Conservation (phyloP, 805 yeast species). For the Spencermartinsiella europaea region DNA sequence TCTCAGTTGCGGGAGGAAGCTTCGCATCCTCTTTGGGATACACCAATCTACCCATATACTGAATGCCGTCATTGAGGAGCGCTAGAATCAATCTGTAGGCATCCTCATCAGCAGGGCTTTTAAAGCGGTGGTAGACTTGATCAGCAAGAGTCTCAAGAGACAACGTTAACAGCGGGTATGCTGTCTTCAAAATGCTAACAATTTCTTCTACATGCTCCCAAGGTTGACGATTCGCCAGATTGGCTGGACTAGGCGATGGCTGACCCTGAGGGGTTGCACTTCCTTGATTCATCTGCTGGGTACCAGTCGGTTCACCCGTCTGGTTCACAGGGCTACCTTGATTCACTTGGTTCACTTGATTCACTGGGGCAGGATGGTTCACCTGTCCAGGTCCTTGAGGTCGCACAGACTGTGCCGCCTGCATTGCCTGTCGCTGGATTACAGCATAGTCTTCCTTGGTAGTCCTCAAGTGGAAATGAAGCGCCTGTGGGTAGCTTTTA, state of each 20-base stretch:
- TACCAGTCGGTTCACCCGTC: slow-evolving; percentile 5
- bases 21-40: slow-evolving; percentile 84
- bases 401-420: slow-evolving; percentile 36
- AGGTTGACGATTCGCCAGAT: slow-evolving; percentile 55
- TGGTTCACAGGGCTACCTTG: slow-evolving; percentile 1
- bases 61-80: slow-evolving; percentile 86
- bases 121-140: slow-evolving; percentile 89
- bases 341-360: not conserved
- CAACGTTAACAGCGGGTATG: slow-evolving; percentile 87
- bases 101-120: slow-evolving; percentile 91
- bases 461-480: slow-evolving; percentile 92
- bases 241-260: slow-evolving; percentile 5
- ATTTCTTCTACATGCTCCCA: slow-evolving; percentile 93
- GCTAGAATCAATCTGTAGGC: slow-evolving; percentile 93
- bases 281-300: slow-evolving; percentile 2
- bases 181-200: slow-evolving; percentile 92
- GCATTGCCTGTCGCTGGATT: slow-evolving; percentile 68
- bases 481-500: slow-evolving; percentile 93
- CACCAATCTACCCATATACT: slow-evolving; percentile 77
- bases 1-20: slow-evolving; percentile 86
- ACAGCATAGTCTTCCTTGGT: slow-evolving; percentile 91
- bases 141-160: slow-evolving; percentile 93
- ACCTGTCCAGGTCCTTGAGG: not conserved
- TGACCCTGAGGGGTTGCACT: slow-evolving; percentile 13
- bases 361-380: not conserved